Conservation (phyloP, 163 green algal genomes). For the Chlorella variabilis region DNA sequence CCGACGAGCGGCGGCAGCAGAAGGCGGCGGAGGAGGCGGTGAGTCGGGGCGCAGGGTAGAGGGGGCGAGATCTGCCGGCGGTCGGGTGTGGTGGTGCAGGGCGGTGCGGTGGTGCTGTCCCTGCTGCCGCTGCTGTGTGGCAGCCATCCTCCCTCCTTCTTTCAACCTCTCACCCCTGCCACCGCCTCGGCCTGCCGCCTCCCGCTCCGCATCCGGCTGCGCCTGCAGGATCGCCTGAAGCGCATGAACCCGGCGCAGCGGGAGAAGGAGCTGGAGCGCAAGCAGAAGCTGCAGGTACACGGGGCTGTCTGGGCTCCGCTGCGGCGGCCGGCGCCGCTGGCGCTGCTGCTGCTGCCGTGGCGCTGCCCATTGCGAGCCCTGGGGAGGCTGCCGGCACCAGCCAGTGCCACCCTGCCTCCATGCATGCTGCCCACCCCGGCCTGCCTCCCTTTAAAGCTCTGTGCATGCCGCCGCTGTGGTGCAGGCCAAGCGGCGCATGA, state of each 20-base stretch:
- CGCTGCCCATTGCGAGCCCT: too few species aligned
- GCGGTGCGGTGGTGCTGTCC: neutral
- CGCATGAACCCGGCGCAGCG: slow-evolving; percentile 44
- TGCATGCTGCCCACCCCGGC: too few species aligned
- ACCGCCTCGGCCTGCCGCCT: neutral
- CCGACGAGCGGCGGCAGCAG: slow-evolving; percentile 27
- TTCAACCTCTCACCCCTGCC: too few species aligned
- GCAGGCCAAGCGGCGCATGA: slow-evolving; percentile 22
- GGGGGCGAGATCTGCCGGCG: too few species aligned
- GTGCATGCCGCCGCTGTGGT: neutral
- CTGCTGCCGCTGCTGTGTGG: neutral
- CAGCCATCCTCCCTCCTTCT: too few species aligned
- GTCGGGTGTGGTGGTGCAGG: too few species aligned
- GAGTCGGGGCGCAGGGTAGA: neutral
- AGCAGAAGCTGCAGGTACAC: slow-evolving; percentile 30
- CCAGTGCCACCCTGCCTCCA: too few species aligned
- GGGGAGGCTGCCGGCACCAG: too few species aligned
- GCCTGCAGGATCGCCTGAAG: slow-evolving; percentile 35
- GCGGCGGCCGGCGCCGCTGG: neutral
- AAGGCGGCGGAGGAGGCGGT: slow-evolving; percentile 43
- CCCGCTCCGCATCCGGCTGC: neutral
- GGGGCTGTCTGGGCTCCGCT: neutral
- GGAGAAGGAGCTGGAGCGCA: slow-evolving; percentile 38
- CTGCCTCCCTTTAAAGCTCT: too few species aligned
- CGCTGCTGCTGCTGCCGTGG: neutral